phyloP scores from a whole-genome alignment of 1,139 yeast species.

The Candida sp. region DNA sequence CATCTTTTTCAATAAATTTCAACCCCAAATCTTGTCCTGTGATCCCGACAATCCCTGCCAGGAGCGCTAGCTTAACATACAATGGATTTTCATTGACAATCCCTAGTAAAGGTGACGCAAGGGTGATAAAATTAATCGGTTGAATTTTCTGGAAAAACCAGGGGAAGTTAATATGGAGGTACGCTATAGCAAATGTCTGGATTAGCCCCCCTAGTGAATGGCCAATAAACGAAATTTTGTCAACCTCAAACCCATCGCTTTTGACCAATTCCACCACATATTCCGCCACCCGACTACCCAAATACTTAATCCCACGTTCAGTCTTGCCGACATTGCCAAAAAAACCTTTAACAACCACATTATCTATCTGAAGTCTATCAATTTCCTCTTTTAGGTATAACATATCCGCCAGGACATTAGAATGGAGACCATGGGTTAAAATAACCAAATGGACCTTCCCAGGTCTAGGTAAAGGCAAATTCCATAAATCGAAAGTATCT shows the following conservation, averaged over 20 bases:
- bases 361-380: conserved; percentile 50
- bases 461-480: conserved; percentile 43
- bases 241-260: conserved; percentile 35
- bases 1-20: conserved; percentile 29
- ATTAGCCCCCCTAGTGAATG: conserved; percentile 93
- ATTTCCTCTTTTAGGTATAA: conserved; percentile 79
- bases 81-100: conserved; percentile 83
- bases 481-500: conserved; percentile 78
- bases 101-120: conserved; percentile 90
- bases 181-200: conserved; percentile 89
- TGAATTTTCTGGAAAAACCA: conserved; percentile 60
- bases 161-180: conserved; percentile 61
- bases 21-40: conserved; percentile 93
- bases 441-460: conserved; percentile 64
- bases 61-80: conserved; percentile 78
- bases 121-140: conserved; percentile 79
- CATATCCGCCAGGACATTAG: conserved; percentile 89
- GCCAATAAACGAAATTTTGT: conserved; percentile 78
- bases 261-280: conserved; percentile 60
- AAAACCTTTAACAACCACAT: conserved; percentile 76
- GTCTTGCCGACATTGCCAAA: conserved; percentile 86
- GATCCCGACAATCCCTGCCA: conserved; percentile 87
- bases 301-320: conserved; percentile 83
- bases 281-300: conserved; percentile 83
- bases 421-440: conserved; percentile 88